Evolutionary conservation across 495 filamentous ascomycete genomes (phyloP).

Genomic region (Podospora pseudoanserina): DNA sequence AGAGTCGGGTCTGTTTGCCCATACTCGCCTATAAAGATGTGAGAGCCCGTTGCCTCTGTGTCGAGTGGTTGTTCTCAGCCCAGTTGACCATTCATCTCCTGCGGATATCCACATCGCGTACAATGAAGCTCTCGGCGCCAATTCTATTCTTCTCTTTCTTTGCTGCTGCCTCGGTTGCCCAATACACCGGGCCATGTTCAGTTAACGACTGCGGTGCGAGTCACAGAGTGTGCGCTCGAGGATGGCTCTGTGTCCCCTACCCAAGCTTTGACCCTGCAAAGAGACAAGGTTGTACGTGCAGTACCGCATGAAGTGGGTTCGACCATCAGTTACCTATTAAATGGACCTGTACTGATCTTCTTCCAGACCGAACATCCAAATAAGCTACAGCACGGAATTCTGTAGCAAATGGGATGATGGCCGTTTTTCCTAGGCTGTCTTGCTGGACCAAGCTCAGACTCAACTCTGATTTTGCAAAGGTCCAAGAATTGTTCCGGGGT

Average conservation of each 20-base stretch:
- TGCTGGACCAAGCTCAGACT: background rate
- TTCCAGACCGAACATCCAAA: background rate
- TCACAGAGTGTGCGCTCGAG: conserved; percentile 21
- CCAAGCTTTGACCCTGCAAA: conserved; percentile 22
- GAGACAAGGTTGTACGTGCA: conserved; percentile 29
- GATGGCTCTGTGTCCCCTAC: conserved; percentile 28
- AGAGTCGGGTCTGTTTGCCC: background rate
- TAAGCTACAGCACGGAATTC: no score
- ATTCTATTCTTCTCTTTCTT: conserved; percentile 3
- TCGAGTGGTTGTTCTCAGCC: background rate
- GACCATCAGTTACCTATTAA: no score
- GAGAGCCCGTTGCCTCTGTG: background rate
- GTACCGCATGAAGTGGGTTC: conserved; percentile 13
- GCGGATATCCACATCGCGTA: background rate
- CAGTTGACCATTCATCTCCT: background rate
- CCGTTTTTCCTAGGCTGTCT: no score
- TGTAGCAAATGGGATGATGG: no score
- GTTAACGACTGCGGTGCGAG: conserved; percentile 19
- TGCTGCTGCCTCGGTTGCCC: conserved; percentile 7
- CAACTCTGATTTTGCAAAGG: background rate
- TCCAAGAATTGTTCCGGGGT: background rate
- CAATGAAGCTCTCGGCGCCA: conserved; percentile 8
- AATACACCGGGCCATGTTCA: conserved; percentile 29
- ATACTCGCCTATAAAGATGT: background rate
- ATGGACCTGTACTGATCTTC: background rate